These are phyloP conservation scores for Edaphochlamys debaryana DNA, from an alignment of 139 green algal genomes.

Conservation along the genomic window DNA sequence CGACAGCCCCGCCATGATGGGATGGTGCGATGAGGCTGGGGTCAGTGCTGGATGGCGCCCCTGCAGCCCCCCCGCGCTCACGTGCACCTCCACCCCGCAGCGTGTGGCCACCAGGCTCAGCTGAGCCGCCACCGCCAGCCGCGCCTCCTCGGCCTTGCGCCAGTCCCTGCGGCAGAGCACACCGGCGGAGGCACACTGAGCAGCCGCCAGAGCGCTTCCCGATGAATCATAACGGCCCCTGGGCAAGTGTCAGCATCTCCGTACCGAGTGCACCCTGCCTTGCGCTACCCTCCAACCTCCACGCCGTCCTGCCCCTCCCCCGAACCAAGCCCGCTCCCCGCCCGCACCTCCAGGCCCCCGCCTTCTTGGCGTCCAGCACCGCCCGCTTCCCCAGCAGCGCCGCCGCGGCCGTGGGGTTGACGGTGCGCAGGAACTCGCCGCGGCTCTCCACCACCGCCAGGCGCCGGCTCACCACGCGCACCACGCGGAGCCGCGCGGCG, in stretches of 20 bases:
- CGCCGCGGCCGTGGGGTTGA: constrained; percentile 34
- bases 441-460: constrained; percentile 31
- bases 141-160: constrained; percentile 7
- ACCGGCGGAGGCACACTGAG: too few species aligned
- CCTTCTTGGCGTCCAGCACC: constrained; percentile 34
- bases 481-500: neutral
- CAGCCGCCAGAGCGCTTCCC: too few species aligned
- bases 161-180: constrained; percentile 20
- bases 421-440: constrained; percentile 23
- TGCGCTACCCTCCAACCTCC: too few species aligned
- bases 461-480: constrained; percentile 24
- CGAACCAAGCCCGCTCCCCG: too few species aligned
- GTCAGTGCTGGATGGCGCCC: too few species aligned
- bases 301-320: too few species aligned
- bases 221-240: too few species aligned
- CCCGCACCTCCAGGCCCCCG: constrained; percentile 28
- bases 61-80: too few species aligned
- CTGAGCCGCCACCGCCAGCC: constrained; percentile 7
- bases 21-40: too few species aligned
- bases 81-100: constrained; percentile 29
- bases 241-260: too few species aligned
- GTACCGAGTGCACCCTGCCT: too few species aligned
- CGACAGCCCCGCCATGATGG: too few species aligned
- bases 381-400: constrained; percentile 35
- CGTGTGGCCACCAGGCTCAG: constrained; percentile 21